Evolutionary conservation across 371 early-diverging fungal genomes (phyloP).

Genomic region (Saksenaea vasiformis): DNA sequence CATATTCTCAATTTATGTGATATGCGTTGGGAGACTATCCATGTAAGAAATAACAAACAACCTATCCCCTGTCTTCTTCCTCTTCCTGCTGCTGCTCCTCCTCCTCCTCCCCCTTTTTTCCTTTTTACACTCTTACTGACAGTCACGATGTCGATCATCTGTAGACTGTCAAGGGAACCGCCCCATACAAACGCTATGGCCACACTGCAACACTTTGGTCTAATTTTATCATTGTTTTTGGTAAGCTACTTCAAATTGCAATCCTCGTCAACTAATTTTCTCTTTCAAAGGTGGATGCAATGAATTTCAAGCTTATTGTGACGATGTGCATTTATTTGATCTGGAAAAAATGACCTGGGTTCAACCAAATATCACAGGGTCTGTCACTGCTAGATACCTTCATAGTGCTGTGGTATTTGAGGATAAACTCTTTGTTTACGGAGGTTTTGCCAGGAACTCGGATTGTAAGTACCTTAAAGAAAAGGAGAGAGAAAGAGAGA

Average conservation of each 20-base stretch:
- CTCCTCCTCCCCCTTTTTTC: constrained; percentile 4
- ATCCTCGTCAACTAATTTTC: constrained; percentile 3
- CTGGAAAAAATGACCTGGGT: constrained; percentile 60
- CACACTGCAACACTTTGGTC: constrained; percentile 64
- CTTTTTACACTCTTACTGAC: constrained; percentile 11
- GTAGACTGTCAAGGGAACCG: constrained; percentile 48
- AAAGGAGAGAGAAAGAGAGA: no score
- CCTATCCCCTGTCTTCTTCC: constrained; percentile 10
- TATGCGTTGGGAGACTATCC: constrained; percentile 50
- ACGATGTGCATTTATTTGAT: constrained; percentile 67
- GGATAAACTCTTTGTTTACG: constrained; percentile 67
- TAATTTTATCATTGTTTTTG: constrained; percentile 59
- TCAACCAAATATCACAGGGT: constrained; percentile 59
- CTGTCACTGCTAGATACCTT: constrained; percentile 49
- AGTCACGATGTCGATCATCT: constrained; percentile 12
- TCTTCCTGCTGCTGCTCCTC: no score
- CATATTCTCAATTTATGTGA: constrained; percentile 56
- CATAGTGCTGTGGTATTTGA: constrained; percentile 66
- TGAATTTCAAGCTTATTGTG: constrained; percentile 58
- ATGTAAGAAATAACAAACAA: constrained; percentile 34
- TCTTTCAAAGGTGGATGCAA: constrained; percentile 57
- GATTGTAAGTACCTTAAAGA: constrained; percentile 48
- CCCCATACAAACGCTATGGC: constrained; percentile 63
- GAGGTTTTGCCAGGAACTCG: constrained; percentile 64
- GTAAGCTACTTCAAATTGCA: constrained; percentile 28